Evolutionary conservation across 805 yeast genomes (phyloP).

Genomic region (Lachancea dasiensis): DNA sequence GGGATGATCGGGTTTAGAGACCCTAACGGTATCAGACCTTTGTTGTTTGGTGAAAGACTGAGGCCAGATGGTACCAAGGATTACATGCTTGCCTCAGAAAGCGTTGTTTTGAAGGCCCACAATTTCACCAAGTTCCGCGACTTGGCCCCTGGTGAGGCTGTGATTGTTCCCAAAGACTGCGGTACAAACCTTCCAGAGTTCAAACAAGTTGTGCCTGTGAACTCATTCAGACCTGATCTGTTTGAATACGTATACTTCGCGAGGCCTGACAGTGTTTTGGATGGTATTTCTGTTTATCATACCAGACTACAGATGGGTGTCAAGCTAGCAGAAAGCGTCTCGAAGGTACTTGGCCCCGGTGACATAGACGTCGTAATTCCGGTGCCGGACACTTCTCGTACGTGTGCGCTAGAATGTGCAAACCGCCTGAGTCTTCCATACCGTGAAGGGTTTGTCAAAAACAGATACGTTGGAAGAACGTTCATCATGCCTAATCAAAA

Average conservation of each 20-base stretch:
- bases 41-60: slow-evolving; percentile 75
- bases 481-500: slow-evolving; percentile 98
- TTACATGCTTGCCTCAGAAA: slow-evolving; percentile 93
- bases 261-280: slow-evolving; percentile 91
- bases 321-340: slow-evolving; percentile 71
- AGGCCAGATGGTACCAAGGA: slow-evolving; percentile 67
- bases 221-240: slow-evolving; percentile 85
- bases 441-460: slow-evolving; percentile 95
- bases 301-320: slow-evolving; percentile 92
- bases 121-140: slow-evolving; percentile 78
- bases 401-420: slow-evolving; percentile 89
- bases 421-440: slow-evolving; percentile 74
- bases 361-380: slow-evolving; percentile 93
- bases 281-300: slow-evolving; percentile 94
- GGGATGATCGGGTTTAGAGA: slow-evolving; percentile 95
- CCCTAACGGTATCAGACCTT: slow-evolving; percentile 94
- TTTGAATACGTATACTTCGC: slow-evolving; percentile 98
- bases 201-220: slow-evolving; percentile 75
- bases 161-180: slow-evolving; percentile 76
- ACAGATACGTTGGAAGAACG: slow-evolving; percentile 95
- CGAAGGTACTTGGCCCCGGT: slow-evolving; percentile 40
- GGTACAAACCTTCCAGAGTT: slow-evolving; percentile 58
- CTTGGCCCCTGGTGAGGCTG: slow-evolving; percentile 92
- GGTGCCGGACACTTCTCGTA: slow-evolving; percentile 97
- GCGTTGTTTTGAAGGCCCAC: slow-evolving; percentile 90